Conservation (phyloP, 1,284 basidiomycete genomes). For the Coniophora puteana region DNA sequence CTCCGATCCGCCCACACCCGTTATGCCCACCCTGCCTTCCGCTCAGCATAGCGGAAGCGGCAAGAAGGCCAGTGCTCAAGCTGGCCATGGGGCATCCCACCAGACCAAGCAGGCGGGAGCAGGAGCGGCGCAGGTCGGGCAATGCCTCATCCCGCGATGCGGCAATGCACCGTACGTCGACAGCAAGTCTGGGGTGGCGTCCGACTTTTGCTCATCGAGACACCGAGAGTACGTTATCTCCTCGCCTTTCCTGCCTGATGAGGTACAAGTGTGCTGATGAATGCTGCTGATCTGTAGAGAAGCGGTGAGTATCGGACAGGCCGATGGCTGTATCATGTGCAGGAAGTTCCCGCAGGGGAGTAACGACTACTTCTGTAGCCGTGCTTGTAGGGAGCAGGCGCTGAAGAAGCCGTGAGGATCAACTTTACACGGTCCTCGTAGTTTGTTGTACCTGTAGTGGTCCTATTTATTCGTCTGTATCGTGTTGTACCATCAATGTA, state of each 20-base stretch:
- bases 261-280: not conserved
- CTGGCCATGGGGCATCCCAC: slow-evolving; percentile 7
- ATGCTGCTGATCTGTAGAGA: slow-evolving; percentile 18
- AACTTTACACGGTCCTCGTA: too few species aligned
- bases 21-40: too few species aligned
- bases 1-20: slow-evolving; percentile 3
- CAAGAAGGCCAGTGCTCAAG: too few species aligned
- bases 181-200: slow-evolving; percentile 21
- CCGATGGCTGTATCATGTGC: slow-evolving; percentile 31
- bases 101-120: slow-evolving; percentile 8
- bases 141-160: slow-evolving; percentile 22
- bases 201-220: slow-evolving; percentile 26
- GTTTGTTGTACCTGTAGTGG: too few species aligned
- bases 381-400: slow-evolving; percentile 27
- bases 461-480: too few species aligned
- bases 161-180: slow-evolving; percentile 22
- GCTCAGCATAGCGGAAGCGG: too few species aligned
- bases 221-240: slow-evolving; percentile 28
- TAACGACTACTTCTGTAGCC: slow-evolving; percentile 31
- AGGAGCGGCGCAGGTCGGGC: slow-evolving; percentile 13
- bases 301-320: slow-evolving; percentile 25
- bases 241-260: too few species aligned
- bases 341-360: slow-evolving; percentile 24
- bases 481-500: too few species aligned
- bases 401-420: slow-evolving; percentile 25